phyloP scores from a whole-genome alignment of 768 basidiomycete genomes.

The Lentinula edodes region DNA sequence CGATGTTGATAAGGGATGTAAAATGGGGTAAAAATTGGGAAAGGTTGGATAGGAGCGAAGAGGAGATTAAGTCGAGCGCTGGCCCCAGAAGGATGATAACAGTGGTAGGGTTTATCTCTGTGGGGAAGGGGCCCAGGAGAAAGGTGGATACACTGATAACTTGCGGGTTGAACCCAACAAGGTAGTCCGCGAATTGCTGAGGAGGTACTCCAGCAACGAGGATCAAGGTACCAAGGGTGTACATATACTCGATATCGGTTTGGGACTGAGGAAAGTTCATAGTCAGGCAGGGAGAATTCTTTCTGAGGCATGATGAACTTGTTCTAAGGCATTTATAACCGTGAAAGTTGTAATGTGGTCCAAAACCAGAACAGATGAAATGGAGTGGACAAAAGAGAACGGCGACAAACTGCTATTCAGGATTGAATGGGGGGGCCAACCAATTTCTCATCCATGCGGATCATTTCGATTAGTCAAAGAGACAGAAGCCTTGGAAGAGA shows the following conservation, averaged over 20 bases:
- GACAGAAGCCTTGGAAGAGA: not conserved
- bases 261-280: not conserved
- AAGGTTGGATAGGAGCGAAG: not conserved
- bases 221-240: not conserved
- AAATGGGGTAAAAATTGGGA: not conserved
- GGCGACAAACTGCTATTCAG: too few species aligned
- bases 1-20: not conserved
- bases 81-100: not conserved
- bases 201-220: not conserved
- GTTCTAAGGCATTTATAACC: not conserved
- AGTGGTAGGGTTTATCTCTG: not conserved
- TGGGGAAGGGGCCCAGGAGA: not conserved
- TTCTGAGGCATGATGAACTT: not conserved
- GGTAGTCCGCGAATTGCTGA: not conserved
- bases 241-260: not conserved
- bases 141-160: not conserved
- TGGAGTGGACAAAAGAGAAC: not conserved
- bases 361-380: not conserved
- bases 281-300: not conserved
- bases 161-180: not conserved
- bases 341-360: not conserved
- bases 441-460: too few species aligned
- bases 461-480: not conserved
- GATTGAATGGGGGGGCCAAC: too few species aligned
- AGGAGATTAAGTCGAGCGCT: not conserved